Evolutionary conservation across 495 filamentous ascomycete genomes (phyloP), one percentile per base, ranked within the genome.

Genomic region (Hypoxylon crocopeplum): DNA sequence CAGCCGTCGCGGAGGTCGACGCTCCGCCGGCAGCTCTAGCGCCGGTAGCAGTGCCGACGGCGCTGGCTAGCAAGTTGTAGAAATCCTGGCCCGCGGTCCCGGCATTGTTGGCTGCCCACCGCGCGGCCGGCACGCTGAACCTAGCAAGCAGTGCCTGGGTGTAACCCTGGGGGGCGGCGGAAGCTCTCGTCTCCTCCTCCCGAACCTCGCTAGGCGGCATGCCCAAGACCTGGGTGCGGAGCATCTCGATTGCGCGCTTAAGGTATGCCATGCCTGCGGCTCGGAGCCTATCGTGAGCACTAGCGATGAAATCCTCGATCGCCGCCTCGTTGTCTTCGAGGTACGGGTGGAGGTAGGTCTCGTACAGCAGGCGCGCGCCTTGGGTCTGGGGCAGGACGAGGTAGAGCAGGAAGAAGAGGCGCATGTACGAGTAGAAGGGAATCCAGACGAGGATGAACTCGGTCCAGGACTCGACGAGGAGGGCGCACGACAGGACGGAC

Each of bases 351-450:
- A 99, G 81, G 71, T 97, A 87, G 27, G 82, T 78, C 66, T 89
- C 82, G 76, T 98, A 99, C 61, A 98, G 78, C 47, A 87, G 74
- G 24, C 86, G 87, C 45, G 93, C 92, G 66, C 94, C 94, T 69
- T 97, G 93, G 33, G 90, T 92, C 73, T 96, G 93, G 1, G 94
- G 94, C n/a, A 97, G 87, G 57, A 99, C 91, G 56, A 99, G 92
- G 80, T 97, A 99, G 63, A 91, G 84, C 71, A 96, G 86, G 77
- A 94, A 87, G 66, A 83, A 77, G 39, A 96, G 86, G 59, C 95
- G 93, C 71, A 96, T 80, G 82, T 90, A 97, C 66, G 91, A 82
- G 77, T 97, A 99, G 79, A 98, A 96, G 27, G 95, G 94, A 49
- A 98, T 76, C 91, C 91, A 97, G 70, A 81, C 79, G 32, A 98